Conservation (phyloP, 2,329 filamentous ascomycete genomes). For the Madurella mycetomatis region DNA sequence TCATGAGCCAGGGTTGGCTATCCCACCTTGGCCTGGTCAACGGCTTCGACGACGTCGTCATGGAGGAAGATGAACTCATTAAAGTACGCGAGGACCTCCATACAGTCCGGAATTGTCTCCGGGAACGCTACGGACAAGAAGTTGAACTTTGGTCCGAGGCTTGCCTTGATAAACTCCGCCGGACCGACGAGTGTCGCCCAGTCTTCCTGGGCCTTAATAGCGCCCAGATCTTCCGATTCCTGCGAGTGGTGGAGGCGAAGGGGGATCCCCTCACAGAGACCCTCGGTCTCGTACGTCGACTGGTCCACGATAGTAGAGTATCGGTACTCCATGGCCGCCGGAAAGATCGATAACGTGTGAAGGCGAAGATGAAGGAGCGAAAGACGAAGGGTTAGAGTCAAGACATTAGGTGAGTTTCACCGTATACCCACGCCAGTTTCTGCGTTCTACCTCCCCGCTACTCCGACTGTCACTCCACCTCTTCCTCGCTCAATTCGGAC, state of each 20-base stretch:
- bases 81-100: constrained; percentile 37
- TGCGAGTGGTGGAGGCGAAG: constrained; percentile 26
- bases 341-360: no score
- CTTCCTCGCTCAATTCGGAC: no score
- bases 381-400: no score
- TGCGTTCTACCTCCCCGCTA: no score
- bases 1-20: background rate
- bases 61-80: constrained; percentile 40
- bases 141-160: constrained; percentile 27
- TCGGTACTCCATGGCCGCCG: constrained; percentile 24
- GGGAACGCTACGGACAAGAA: constrained; percentile 34
- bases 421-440: no score
- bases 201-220: constrained; percentile 33
- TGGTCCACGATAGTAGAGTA: constrained; percentile 29
- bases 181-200: constrained; percentile 32
- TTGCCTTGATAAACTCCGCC: constrained; percentile 28
- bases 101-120: constrained; percentile 36
- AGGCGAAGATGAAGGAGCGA: no score
- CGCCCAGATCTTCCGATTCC: constrained; percentile 28
- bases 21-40: background rate
- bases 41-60: constrained; percentile 27
- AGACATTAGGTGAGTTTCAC: no score
- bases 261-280: constrained; percentile 27
- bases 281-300: constrained; percentile 27
- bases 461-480: no score